These are phyloP conservation scores for Nevesoporus exiguus DNA, from an alignment of 768 basidiomycete genomes.

Conservation along the genomic window DNA sequence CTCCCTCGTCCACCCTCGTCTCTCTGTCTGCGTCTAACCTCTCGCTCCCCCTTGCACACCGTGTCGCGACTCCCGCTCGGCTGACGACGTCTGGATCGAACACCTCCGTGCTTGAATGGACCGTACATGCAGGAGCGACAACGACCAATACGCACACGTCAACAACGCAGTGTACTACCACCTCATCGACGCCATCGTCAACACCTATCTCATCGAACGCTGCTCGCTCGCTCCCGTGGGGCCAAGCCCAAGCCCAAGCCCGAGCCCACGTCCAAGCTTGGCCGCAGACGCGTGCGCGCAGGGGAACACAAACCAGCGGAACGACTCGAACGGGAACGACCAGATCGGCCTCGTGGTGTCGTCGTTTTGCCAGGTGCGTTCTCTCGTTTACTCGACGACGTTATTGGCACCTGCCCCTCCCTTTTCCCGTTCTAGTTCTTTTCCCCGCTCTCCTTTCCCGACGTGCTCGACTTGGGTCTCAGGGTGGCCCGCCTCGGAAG, in stretches of 20 bases:
- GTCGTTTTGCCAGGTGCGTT: conserved; percentile 61
- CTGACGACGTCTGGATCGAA: too few species aligned
- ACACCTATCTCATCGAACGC: conserved; percentile 68
- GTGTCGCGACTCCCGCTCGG: too few species aligned
- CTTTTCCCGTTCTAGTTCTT: conserved; percentile 72
- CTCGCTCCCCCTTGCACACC: background rate
- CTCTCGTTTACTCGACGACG: background rate
- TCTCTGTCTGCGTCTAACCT: conserved; percentile 9
- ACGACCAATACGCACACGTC: conserved; percentile 80
- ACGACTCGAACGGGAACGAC: conserved; percentile 11
- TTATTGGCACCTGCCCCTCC: too few species aligned
- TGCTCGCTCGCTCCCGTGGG: conserved; percentile 54
- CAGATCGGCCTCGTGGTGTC: conserved; percentile 77
- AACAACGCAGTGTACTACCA: conserved; percentile 83
- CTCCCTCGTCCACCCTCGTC: background rate
- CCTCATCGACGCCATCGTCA: conserved; percentile 78
- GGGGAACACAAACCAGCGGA: background rate
- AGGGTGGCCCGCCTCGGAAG: conserved; percentile 64
- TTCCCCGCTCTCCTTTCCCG: conserved; percentile 68
- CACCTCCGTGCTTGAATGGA: too few species aligned
- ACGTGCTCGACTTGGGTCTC: conserved; percentile 65
- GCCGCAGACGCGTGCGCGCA: too few species aligned
- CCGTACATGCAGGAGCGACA: conserved; percentile 68
- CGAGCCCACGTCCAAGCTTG: too few species aligned
- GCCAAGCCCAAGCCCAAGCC: conserved; percentile 22